Conservation (phyloP, 371 early-diverging fungal genomes). For the Mucor circinelloides region DNA sequence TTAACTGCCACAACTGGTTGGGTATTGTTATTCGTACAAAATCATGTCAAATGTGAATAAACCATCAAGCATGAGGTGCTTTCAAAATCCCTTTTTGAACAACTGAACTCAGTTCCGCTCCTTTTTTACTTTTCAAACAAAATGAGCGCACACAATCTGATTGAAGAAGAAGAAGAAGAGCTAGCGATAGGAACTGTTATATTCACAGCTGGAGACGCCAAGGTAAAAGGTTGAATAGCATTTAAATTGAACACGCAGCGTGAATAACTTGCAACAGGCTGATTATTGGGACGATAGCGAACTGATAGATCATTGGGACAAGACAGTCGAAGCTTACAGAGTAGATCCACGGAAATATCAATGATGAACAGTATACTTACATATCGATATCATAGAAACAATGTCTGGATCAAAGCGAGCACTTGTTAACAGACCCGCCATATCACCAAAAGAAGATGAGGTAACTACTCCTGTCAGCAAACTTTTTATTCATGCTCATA, state of each 20-base stretch:
- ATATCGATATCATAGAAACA: neutral
- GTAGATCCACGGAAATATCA: conserved; percentile 3
- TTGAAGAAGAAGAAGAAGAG: neutral
- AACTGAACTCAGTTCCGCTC: too few relatives aligned
- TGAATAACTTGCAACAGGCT: conserved; percentile 5
- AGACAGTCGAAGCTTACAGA: conserved; percentile 21
- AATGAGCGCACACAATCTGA: neutral
- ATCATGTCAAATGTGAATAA: too few relatives aligned
- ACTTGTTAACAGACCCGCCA: neutral
- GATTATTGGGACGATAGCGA: conserved; percentile 34
- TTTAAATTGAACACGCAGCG: neutral
- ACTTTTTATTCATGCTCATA: neutral
- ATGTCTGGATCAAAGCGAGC: neutral
- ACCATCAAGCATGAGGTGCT: too few relatives aligned
- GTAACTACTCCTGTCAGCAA: neutral
- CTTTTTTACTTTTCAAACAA: too few relatives aligned
- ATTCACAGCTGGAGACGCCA: conserved; percentile 14
- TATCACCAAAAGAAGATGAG: conserved; percentile 4
- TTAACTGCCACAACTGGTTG: too few relatives aligned
- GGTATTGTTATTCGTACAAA: too few relatives aligned
- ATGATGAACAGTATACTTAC: neutral
- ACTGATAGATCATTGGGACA: conserved; percentile 34
- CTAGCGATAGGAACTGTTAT: conserved; percentile 16
- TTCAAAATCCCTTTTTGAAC: neutral
- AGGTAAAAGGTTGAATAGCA: neutral